Percentiles rank a stretch among this genome's conserved stretches.
These are phyloP conservation scores for Verticillium klebahnii DNA, from an alignment of 2,329 filamentous ascomycete species.

Conservation along the genomic window DNA sequence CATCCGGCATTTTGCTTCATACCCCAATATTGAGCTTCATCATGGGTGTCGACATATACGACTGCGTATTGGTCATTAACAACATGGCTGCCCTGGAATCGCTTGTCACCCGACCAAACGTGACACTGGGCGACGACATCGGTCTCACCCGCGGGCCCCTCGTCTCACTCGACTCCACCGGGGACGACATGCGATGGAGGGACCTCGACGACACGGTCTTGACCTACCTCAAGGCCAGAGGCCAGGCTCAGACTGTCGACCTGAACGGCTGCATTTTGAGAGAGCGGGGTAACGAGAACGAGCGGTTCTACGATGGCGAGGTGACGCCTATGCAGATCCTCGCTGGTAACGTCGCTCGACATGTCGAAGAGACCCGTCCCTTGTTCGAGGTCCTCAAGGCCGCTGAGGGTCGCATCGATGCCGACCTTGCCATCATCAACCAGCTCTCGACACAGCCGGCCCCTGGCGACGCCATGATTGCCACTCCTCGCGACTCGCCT, in stretches of 20 bases:
- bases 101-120: constrained; percentile 67
- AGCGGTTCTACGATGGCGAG: constrained; percentile 49
- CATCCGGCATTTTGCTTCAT: constrained; percentile 85
- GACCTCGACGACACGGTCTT: constrained; percentile 51
- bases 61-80: constrained; percentile 91
- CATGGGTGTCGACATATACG: constrained; percentile 90
- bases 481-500: constrained; percentile 32
- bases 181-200: constrained; percentile 46
- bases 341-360: constrained; percentile 50
- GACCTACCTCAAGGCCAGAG: constrained; percentile 55
- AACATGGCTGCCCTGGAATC: constrained; percentile 77
- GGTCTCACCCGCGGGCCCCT: constrained; percentile 73
- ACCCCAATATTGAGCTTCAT: constrained; percentile 86
- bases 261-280: constrained; percentile 52
- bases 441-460: constrained; percentile 61
- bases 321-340: constrained; percentile 52
- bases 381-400: constrained; percentile 82
- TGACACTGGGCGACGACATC: constrained; percentile 79
- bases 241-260: constrained; percentile 50
- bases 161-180: constrained; percentile 45
- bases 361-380: constrained; percentile 49
- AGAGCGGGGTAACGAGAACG: constrained; percentile 55
- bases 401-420: constrained; percentile 76
- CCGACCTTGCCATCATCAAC: constrained; percentile 64
- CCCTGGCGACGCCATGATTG: constrained; percentile 66